A percentile compares a stretch with the other conserved stretches of the same genome.
phyloP scores from a whole-genome alignment of 495 filamentous ascomycete species.

The Acidiella bohemica region DNA sequence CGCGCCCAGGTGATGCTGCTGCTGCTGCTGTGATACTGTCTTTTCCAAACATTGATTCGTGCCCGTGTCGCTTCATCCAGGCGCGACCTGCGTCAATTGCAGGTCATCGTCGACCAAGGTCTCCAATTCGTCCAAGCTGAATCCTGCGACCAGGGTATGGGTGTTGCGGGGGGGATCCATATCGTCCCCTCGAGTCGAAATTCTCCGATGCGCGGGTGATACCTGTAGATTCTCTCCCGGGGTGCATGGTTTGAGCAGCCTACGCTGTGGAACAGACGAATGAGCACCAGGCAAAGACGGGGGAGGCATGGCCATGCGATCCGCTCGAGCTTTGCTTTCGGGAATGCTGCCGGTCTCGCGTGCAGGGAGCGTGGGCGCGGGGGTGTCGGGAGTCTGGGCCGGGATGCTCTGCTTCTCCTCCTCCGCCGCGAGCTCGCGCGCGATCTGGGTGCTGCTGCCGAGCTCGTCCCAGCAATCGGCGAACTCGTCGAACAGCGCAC shows the following conservation, averaged over 20 bases:
- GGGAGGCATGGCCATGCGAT: constrained; percentile 3
- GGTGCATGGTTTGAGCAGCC: neutral
- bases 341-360: neutral
- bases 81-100: constrained; percentile 3
- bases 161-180: neutral
- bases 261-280: neutral
- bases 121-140: neutral
- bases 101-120: constrained; percentile 2
- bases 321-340: neutral
- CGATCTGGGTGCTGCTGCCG: constrained; percentile 27
- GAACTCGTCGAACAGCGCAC: neutral
- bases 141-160: neutral
- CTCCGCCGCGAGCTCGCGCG: constrained; percentile 20
- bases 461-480: constrained; percentile 23
- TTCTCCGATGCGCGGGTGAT: too few species aligned
- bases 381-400: neutral
- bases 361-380: neutral
- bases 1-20: too few species aligned
- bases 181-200: too few species aligned
- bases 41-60: too few species aligned
- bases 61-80: constrained; percentile 3
- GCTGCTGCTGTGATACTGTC: too few species aligned
- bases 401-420: neutral
- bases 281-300: neutral
- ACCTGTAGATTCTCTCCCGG: neutral